Percentiles rank a stretch among this genome's conserved stretches.
Conservation (phyloP, 2,329 filamentous ascomycete genomes). For the Coniochaeta pulveracea region DNA sequence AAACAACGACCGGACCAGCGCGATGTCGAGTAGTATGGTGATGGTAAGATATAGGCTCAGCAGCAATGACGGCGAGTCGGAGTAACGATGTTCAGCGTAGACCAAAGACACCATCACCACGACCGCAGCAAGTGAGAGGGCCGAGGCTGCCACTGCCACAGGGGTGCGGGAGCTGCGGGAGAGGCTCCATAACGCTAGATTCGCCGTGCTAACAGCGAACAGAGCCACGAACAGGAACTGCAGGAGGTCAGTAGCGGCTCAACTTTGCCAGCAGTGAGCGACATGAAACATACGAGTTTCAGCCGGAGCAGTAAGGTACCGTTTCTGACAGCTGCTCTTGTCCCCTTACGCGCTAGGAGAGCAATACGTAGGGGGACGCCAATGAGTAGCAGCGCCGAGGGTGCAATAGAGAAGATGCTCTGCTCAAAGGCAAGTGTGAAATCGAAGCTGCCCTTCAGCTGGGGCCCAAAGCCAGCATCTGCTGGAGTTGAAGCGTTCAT, state of each 20-base stretch:
- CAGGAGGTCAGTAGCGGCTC: no score
- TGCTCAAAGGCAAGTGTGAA: slow-evolving; percentile 36
- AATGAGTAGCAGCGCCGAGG: slow-evolving; percentile 18
- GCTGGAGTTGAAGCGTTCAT: no score
- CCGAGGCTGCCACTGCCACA: slow-evolving; percentile 19
- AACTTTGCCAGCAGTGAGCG: no score
- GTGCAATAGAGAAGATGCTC: slow-evolving; percentile 19
- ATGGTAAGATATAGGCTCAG: slow-evolving; percentile 22
- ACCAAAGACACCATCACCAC: slow-evolving; percentile 20
- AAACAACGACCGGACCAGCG: slow-evolving; percentile 23
- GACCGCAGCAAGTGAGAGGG: slow-evolving; percentile 20
- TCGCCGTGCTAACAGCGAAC: no score
- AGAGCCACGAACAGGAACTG: no score
- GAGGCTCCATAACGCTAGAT: no score
- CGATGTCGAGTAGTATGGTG: slow-evolving; percentile 21
- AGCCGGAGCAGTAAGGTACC: neutral
- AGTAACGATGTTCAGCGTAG: slow-evolving; percentile 20
- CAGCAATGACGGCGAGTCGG: slow-evolving; percentile 19
- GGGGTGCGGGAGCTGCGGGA: no score
- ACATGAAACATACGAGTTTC: slow-evolving; percentile 7
- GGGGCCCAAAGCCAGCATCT: no score
- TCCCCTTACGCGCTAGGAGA: no score
- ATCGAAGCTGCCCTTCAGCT: slow-evolving; percentile 36
- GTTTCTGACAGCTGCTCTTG: neutral
- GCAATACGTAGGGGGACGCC: slow-evolving; percentile 19